Percentiles rank a stretch among this genome's conserved stretches.
Evolutionary conservation across 176 grass and related monocot genomes (phyloP).

Genomic region (Hordeum vulgare): DNA sequence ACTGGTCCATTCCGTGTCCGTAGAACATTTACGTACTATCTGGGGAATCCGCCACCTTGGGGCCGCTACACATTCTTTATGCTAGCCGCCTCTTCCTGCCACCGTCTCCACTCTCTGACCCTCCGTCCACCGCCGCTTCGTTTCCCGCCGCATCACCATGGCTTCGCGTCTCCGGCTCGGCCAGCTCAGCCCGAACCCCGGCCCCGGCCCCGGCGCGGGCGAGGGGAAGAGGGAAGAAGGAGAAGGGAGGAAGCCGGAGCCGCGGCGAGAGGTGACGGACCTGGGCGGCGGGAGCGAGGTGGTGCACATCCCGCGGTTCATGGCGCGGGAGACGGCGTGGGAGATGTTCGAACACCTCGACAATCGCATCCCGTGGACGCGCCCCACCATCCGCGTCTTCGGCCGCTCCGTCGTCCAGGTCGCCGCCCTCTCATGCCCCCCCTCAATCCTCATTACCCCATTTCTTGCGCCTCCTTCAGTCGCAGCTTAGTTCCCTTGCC

Average conservation of each 20-base stretch:
- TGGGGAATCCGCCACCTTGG: background rate
- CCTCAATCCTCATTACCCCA: background rate
- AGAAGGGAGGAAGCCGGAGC: background rate
- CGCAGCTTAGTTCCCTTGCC: background rate
- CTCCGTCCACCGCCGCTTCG: too few relatives aligned
- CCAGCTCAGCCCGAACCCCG: background rate
- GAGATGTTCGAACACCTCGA: slow-evolving; percentile 64
- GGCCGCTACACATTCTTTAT: background rate
- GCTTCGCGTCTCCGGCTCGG: slow-evolving; percentile 41
- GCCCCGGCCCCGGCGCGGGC: background rate
- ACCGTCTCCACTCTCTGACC: too few relatives aligned
- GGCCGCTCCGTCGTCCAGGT: slow-evolving; percentile 61
- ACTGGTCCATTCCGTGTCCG: too few relatives aligned
- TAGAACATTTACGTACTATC: fast-evolving
- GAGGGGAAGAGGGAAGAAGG: background rate
- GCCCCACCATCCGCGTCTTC: slow-evolving; percentile 59
- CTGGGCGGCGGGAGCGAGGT: slow-evolving; percentile 74
- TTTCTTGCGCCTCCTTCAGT: background rate
- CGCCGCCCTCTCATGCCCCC: background rate
- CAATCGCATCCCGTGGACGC: slow-evolving; percentile 62
- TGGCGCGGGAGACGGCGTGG: slow-evolving; percentile 58
- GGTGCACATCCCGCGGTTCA: slow-evolving; percentile 53
- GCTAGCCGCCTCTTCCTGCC: background rate
- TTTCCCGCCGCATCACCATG: slow-evolving; percentile 16
- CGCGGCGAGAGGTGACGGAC: slow-evolving; percentile 33